A percentile compares a stretch with the other conserved stretches of the same genome.
phyloP scores from a whole-genome alignment of 208 protist genomes.

The Leishmania arabica region DNA sequence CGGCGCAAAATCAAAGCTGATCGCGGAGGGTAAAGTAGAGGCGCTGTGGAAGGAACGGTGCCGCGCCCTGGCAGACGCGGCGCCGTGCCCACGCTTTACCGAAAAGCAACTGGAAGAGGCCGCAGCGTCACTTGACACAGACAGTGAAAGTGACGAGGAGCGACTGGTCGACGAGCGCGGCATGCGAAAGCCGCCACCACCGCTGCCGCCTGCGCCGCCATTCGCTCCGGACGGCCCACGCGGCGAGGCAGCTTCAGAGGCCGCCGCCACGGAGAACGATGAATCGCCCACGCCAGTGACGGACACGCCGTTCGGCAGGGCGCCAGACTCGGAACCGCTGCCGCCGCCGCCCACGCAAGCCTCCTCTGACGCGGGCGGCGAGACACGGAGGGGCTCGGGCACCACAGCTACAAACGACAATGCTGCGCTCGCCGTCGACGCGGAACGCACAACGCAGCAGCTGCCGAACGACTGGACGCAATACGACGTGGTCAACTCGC shows the following conservation, averaged over 20 bases:
- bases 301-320: neutral
- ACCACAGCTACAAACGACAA: neutral
- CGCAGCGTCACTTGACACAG: conserved; percentile 6
- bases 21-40: conserved; percentile 5
- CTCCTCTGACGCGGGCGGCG: neutral
- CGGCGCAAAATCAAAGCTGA: conserved; percentile 17
- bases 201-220: neutral
- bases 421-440: neutral
- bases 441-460: neutral
- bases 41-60: conserved; percentile 13
- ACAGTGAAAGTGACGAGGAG: conserved; percentile 13
- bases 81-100: conserved; percentile 6
- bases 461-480: neutral
- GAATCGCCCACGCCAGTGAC: neutral
- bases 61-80: neutral
- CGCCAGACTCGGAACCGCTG: neutral
- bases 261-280: neutral
- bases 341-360: neutral
- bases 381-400: neutral
- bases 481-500: neutral
- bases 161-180: conserved; percentile 10
- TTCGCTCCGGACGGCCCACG: neutral
- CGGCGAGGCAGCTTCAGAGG: neutral
- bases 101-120: conserved; percentile 1
- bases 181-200: conserved; percentile 14